Base-by-base conservation (phyloP, 2,329 filamentous ascomycete genomes). In the Exophiala calicioides region DNA sequence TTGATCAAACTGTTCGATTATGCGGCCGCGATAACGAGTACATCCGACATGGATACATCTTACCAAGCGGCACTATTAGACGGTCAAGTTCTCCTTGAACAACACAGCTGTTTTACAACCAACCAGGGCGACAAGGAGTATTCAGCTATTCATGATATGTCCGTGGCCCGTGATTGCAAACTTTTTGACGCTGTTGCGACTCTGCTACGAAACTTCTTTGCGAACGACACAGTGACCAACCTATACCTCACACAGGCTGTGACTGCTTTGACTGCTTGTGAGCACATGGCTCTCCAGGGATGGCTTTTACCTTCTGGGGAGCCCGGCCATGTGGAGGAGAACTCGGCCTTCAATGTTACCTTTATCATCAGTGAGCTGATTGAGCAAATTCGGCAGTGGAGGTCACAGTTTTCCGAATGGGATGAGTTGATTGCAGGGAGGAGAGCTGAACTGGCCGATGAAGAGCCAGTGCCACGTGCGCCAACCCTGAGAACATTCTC, bases 181-280 rank as follows among this genome's bases (percentile, higher is more conserved):
- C 34, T 59, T 78, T 82, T n/a, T 70, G 76, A 51, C 38, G 71
- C 74, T 15, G 59, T 84, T 13, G 51, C 76, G n/a, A 64, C 62
- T 32, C 76, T 91, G 5, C 68, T 98, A 8, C 78, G 85, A 33
- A 84, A 78, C 0, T 98, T 97, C 61, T 89, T 96, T 58, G 78
- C 88, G 4, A 98, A 98, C 59, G 85, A 89, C 2, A 83, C 97
- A 2, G 89, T 96, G 58, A 90, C 87, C 2, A 98, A 98, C 58
- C 72, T 98, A 3, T 86, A 86, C 0, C 75, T 96, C 1, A 97
- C 91, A 0, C 88, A 94, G 60, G 80, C 86, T 1, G 75, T 97
- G 32, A 79, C 94, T 20, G 86, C 88, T 56, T 74, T 98, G 30
- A 87, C 87, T 8, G 82, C 87, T 1, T 97, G 93, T 58, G 86